Evolutionary conservation across 169 alveolate species (phyloP), one percentile per base, ranked within the genome.

Genomic region (Babesia bigemina): DNA sequence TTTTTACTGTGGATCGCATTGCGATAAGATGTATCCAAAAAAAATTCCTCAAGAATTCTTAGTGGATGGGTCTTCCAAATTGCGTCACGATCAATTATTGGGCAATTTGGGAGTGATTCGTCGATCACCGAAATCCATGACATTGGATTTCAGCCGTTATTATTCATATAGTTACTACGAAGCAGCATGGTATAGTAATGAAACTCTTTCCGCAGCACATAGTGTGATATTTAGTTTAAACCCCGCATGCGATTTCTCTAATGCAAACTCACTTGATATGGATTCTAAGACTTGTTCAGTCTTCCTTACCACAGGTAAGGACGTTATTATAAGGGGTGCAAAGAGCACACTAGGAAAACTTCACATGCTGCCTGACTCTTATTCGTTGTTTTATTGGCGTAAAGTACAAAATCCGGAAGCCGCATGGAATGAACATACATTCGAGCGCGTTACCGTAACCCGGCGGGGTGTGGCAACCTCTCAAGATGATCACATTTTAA

Each of bases 211-310:
- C 16, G 0, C 36, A 9, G n/a, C 57, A 11, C 16, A 11, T n/a
- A 2, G 2, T 2, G 26, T 10, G 12, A 26, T 7, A 0, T 14
- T 67, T 36, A 17, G 4, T 26, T 8, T 67, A 19, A 19, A 10
- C 50, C 44, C 76, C 14, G 63, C 33, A 19, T 67, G 76, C 26
- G 65, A 67, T 22, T 67, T 52, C 56, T 4, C 7, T 26, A 67
- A 67, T 19, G 9, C 29, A 7, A 24, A 53, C 21, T 7, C 22
- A 0, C 58, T 67, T 1, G 76, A 50, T 17, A 26, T 22, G 29
- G 65, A 67, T 42, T 65, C 66, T 12, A 53, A 22, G 21, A 67
- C 76, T 13, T 67, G 76, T 36, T 36, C 76, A 7, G 56, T 67
- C 6, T 47, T 47, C 28, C 7, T 63, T 11, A 4, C 49, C 2